Evolutionary conservation across 75 land plant species (phyloP).

Genomic region (Pinus taeda): DNA sequence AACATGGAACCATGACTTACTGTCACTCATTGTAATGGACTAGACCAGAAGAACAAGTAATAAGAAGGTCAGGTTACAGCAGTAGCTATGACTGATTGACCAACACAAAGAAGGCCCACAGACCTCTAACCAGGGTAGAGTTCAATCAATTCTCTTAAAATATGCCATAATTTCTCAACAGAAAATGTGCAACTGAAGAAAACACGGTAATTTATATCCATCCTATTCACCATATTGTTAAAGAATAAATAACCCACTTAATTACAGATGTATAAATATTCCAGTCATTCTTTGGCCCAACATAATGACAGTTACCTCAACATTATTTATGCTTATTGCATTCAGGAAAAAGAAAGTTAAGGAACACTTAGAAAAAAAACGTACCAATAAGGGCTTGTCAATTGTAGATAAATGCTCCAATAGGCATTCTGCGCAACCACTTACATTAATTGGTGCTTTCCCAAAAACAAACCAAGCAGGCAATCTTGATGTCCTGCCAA

Average conservation of each 20-base stretch:
- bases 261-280: background rate
- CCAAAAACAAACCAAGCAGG: slow-evolving; percentile 89
- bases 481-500: slow-evolving; percentile 75
- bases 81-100: too few relatives aligned
- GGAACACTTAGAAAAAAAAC: slow-evolving; percentile 4
- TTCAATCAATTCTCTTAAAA: too few relatives aligned
- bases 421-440: slow-evolving; percentile 42
- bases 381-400: slow-evolving; percentile 64
- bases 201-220: background rate
- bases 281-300: background rate
- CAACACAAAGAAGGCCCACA: too few relatives aligned
- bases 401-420: slow-evolving; percentile 15
- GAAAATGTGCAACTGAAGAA: background rate
- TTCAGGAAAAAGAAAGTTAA: background rate
- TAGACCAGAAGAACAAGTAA: too few relatives aligned
- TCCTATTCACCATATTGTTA: background rate
- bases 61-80: too few relatives aligned
- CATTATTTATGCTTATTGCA: background rate
- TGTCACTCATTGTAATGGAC: too few relatives aligned
- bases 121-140: too few relatives aligned
- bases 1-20: too few relatives aligned
- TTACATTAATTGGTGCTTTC: slow-evolving; percentile 40
- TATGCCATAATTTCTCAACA: background rate
- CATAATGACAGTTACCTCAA: background rate
- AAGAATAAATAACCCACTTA: background rate